Base-by-base conservation (phyloP, 2,329 filamentous ascomycete genomes). In the Trichoderma breve region DNA sequence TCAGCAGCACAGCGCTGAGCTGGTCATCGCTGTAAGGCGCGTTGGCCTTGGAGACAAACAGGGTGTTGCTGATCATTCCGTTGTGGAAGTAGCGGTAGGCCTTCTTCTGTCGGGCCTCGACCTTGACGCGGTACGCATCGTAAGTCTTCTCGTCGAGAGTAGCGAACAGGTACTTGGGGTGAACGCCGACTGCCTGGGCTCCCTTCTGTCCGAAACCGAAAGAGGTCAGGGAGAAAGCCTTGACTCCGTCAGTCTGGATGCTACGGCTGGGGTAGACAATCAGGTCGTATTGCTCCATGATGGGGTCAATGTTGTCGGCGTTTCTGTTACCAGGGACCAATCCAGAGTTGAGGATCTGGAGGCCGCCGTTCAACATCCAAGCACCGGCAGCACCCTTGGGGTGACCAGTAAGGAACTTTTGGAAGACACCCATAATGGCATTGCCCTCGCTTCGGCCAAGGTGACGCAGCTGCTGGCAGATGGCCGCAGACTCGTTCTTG, bases 171-270 rank as follows among this genome's bases (percentile, higher is more conserved):
- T 98, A 99, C 84, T 93, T 95, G 79, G 97, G 94, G 82, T 99
- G 96, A 67, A 99, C 92, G 86, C 95, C 96, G 79, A 99, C 97
- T 57, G 93, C 95, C 83, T 99, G 97, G 30, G 96, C 93, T 80
- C 96, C 96, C 90, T 99, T 99, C 84, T 99, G 96, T 77, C 96
- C 96, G 86, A 99, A 99, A 83, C 96, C 96, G 82, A 99, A 99
- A 0, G 97, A 99, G 7, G 97, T 99, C 75, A 99, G 94, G 1
- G 94, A 97, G 88, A 99, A 98, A 15, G 96, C 97, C 86, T 98
- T 99, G 87, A 99, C 88, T 74, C 96, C 96, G 79, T 99, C 96
- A 8, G 96, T 99, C 86, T 99, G 96, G 77, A 99, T 95, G 82
- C 90, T 93, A 78, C 93, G 93, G 84, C 93, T 97, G 61, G 96